Conservation (phyloP, 2,329 filamentous ascomycete genomes). For the Colletotrichum karsti region DNA sequence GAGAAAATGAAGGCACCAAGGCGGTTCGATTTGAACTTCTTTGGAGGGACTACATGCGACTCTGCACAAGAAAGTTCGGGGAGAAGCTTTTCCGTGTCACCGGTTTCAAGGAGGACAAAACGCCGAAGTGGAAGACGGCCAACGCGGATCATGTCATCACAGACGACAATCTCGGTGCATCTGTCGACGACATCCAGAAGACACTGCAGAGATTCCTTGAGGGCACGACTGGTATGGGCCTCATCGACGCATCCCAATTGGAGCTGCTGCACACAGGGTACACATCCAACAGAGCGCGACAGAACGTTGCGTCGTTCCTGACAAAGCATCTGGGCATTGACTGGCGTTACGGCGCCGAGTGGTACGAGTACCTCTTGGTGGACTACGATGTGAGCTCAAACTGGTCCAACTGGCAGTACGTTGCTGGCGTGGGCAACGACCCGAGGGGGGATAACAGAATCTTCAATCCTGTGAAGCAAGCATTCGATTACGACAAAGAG, state of each 20-base stretch:
- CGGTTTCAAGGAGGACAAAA: conserved; percentile 65
- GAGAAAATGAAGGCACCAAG: conserved; percentile 77
- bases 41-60: conserved; percentile 84
- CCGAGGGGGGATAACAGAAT: conserved; percentile 75
- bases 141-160: conserved; percentile 47
- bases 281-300: conserved; percentile 78
- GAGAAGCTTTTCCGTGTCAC: conserved; percentile 68
- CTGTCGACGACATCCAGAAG: conserved; percentile 48
- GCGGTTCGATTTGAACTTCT: conserved; percentile 77
- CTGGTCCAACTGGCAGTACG: conserved; percentile 87
- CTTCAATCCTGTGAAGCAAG: conserved; percentile 86
- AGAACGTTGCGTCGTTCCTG: conserved; percentile 80
- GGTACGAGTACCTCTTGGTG: conserved; percentile 79
- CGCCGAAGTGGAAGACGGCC: conserved; percentile 59
- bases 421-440: conserved; percentile 82
- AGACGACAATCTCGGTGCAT: conserved; percentile 31
- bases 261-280: conserved; percentile 81
- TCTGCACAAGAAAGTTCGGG: conserved; percentile 77
- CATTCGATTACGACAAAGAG: conserved; percentile 76
- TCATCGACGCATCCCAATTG: conserved; percentile 81
- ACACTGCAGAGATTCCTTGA: conserved; percentile 67
- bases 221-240: conserved; percentile 77
- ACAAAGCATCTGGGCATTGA: conserved; percentile 78
- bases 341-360: conserved; percentile 84
- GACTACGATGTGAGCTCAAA: conserved; percentile 83